phyloP scores from a whole-genome alignment of 139 green algal species.

The Deuterostichococcus epilithicus region DNA sequence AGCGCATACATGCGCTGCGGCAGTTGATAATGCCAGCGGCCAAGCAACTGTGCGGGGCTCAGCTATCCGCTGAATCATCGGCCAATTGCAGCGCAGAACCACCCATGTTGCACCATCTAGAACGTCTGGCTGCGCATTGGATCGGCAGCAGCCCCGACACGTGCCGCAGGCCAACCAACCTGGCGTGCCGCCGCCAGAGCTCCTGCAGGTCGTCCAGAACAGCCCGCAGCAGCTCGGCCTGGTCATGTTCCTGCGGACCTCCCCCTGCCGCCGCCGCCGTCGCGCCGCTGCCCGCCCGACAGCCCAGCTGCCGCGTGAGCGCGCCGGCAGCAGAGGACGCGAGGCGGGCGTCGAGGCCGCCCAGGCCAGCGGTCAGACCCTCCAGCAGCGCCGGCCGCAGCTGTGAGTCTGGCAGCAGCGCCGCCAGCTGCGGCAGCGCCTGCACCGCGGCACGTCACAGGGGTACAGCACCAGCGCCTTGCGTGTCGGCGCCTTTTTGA shows the following conservation, averaged over 20 bases:
- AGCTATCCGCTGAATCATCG: no score
- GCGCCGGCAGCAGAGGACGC: slow-evolving; percentile 29
- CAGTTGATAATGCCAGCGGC: no score
- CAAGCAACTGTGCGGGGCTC: no score
- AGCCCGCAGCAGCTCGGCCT: background rate
- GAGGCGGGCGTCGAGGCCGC: slow-evolving; percentile 72
- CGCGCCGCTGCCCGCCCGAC: background rate
- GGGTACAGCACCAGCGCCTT: background rate
- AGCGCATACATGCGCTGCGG: no score
- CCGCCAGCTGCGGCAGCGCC: slow-evolving; percentile 29
- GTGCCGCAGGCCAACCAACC: background rate
- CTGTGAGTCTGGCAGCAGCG: slow-evolving; percentile 24
- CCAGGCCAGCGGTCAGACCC: slow-evolving; percentile 75
- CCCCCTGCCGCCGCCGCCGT: no score
- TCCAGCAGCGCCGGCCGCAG: slow-evolving; percentile 50
- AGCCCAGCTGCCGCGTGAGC: slow-evolving; percentile 18
- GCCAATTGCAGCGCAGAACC: no score
- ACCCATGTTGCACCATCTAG: no score
- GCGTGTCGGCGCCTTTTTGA: no score
- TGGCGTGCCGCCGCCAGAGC: slow-evolving; percentile 36
- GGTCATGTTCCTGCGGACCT: background rate
- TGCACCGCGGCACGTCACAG: slow-evolving; percentile 21
- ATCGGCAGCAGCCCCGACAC: slow-evolving; percentile 47
- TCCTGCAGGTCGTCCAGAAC: slow-evolving; percentile 23
- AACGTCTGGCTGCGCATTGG: slow-evolving; percentile 8